Base-by-base conservation (phyloP, 306 rosid genomes). In the Arachis hypogaea region DNA sequence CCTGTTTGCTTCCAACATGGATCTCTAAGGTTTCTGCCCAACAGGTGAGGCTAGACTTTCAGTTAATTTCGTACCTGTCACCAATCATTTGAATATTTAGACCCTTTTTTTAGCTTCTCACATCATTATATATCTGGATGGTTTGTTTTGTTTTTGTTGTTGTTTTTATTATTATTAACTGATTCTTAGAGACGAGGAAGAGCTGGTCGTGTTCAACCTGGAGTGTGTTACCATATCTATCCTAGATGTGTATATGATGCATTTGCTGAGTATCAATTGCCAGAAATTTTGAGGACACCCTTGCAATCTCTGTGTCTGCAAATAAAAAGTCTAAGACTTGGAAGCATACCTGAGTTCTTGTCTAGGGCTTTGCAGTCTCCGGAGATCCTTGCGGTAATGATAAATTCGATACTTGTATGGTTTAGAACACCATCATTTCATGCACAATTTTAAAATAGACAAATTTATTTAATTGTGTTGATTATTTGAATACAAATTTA, bases 1-100 rank as follows among this genome's bases (percentile, higher is more conserved):
- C 99, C 69, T 95, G 99, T 87, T 84, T 95, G 81, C 98, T 92
- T 81, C 98, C 98, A 55, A 87, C 98, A 63, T 92, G 99, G 99
- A 90, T 95, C 83, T 95, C 98, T 36, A 92, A 92, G 92, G 99
- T 85, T 86, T 90, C 97, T 55, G 89, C 98, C 69, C 92, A 76
- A 74, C 99, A 95, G 80, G 99, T 90, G 90, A 92, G 95, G 68
- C 74, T 83, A 71, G 75, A 44, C 60, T 82, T 83, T 78, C 29
- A 41, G 79, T 84, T 83, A 82, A 69, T 77, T 54, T 57, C 76
- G 66, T 12, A 9, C 57, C 40, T 36, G 59, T 28, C 67, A 50
- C 29, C 69, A 67, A 73, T 60, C 38, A 41, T 36, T 50, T 63
- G 14, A 9, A 46, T 67, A 42, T 62, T 44, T 33, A 14, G 64